Evolutionary conservation across 2,329 filamentous ascomycete genomes (phyloP).

Genomic region (Herpotrichia juniperi): DNA sequence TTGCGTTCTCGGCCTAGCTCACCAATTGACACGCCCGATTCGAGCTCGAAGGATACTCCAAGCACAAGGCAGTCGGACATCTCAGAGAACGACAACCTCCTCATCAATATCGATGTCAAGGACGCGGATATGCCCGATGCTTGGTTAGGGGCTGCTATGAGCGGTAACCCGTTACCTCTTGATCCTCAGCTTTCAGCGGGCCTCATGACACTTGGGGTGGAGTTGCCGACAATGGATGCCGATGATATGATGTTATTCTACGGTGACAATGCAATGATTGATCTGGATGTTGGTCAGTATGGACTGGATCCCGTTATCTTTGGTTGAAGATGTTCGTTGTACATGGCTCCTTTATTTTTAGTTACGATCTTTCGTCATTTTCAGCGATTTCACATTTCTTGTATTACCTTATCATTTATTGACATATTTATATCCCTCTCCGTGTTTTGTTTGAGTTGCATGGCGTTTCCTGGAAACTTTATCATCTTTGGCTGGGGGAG

Average conservation of each 20-base stretch:
- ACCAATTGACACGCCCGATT: conserved; percentile 41
- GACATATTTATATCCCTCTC: too few relatives aligned
- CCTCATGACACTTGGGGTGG: conserved; percentile 34
- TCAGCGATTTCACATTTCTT: background rate
- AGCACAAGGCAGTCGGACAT: conserved; percentile 50
- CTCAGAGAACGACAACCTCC: conserved; percentile 48
- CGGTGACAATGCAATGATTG: conserved; percentile 33
- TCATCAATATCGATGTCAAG: conserved; percentile 46
- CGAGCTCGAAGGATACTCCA: conserved; percentile 44
- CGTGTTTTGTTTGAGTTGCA: too few relatives aligned
- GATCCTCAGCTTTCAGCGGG: conserved; percentile 40
- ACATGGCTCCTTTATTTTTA: too few relatives aligned
- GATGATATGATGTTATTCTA: conserved; percentile 45
- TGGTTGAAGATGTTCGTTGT: too few relatives aligned
- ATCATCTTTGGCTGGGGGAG: too few relatives aligned
- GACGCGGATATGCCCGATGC: conserved; percentile 41
- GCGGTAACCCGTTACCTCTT: conserved; percentile 35
- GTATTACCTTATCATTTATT: too few relatives aligned
- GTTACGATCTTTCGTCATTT: too few relatives aligned
- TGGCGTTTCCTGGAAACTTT: too few relatives aligned
- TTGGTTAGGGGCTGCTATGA: conserved; percentile 32
- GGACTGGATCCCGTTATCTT: background rate
- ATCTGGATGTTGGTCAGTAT: conserved; percentile 35
- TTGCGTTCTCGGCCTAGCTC: conserved; percentile 39
- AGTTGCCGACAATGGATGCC: conserved; percentile 40